A percentile compares a stretch with the other conserved stretches of the same genome.
Evolutionary conservation across 148 eudicot genomes (phyloP).

Genomic region (Dysphania ambrosioides): DNA sequence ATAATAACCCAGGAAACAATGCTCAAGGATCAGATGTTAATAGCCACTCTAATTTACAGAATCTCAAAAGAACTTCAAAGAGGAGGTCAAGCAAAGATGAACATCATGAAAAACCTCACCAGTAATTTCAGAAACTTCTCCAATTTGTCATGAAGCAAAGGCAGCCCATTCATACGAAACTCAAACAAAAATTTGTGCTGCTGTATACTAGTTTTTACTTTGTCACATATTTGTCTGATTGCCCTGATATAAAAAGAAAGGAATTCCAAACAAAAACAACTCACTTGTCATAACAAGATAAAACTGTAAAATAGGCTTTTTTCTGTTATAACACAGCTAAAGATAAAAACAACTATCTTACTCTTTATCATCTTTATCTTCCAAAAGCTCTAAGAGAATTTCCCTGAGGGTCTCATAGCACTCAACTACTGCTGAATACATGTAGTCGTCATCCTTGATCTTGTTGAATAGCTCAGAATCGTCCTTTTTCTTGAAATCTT

Average conservation of each 20-base stretch:
- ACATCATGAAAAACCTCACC: constrained; percentile 42
- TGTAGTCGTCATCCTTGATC: constrained; percentile 78
- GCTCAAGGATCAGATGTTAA: neutral
- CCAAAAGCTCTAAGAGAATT: constrained; percentile 50
- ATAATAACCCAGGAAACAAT: constrained; percentile 3
- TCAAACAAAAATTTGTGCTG: constrained; percentile 50
- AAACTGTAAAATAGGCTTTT: neutral
- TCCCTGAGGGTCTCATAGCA: constrained; percentile 85
- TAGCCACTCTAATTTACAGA: too few species aligned
- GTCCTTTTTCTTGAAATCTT: constrained; percentile 79
- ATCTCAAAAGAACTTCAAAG: neutral
- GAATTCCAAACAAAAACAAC: neutral
- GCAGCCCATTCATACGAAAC: constrained; percentile 73
- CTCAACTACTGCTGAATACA: constrained; percentile 81
- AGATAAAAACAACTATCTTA: constrained; percentile 27
- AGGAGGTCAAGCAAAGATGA: neutral
- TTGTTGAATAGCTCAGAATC: constrained; percentile 75
- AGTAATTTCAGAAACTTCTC: constrained; percentile 77
- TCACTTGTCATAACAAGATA: neutral
- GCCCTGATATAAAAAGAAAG: constrained; percentile 44
- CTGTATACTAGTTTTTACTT: constrained; percentile 54
- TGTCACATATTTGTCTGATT: constrained; percentile 48
- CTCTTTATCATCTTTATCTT: constrained; percentile 54
- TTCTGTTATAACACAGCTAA: neutral
- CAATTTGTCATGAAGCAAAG: constrained; percentile 74